phyloP scores from a whole-genome alignment of 805 yeast genomes.

The Jamesozyma rosinii region DNA sequence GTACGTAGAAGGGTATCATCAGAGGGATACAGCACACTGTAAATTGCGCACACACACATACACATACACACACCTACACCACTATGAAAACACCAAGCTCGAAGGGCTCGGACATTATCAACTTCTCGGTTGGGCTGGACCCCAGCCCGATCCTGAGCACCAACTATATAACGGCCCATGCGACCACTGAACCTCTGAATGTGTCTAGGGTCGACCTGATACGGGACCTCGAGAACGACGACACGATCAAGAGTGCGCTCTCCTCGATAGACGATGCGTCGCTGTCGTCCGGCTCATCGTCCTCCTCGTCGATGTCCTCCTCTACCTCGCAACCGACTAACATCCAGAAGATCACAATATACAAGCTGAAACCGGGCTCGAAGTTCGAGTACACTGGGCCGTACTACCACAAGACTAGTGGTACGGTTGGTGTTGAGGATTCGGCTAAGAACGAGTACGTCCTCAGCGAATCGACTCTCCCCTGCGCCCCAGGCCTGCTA shows the following conservation, averaged over 20 bases:
- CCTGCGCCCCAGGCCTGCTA: slow-evolving; percentile 71
- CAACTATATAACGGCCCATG: neutral
- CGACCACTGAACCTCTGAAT: neutral
- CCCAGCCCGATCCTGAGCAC: neutral
- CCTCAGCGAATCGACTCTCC: slow-evolving; percentile 42
- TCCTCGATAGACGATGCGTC: slow-evolving; percentile 38
- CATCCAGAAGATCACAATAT: slow-evolving; percentile 11
- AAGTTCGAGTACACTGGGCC: slow-evolving; percentile 54
- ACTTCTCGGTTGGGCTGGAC: slow-evolving; percentile 1
- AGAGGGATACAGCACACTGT: no score
- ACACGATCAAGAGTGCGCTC: slow-evolving; percentile 29
- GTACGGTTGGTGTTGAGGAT: slow-evolving; percentile 9
- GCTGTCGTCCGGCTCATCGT: neutral
- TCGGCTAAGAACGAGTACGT: slow-evolving; percentile 36
- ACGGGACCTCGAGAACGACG: slow-evolving; percentile 13
- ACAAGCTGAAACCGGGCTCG: slow-evolving; percentile 7
- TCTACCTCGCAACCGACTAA: neutral
- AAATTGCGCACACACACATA: no score
- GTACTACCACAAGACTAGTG: slow-evolving; percentile 6
- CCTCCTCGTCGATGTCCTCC: neutral
- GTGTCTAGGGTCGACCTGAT: slow-evolving; percentile 8
- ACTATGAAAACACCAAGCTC: neutral
- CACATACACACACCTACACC: no score
- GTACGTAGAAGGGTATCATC: no score
- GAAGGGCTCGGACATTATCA: slow-evolving; percentile 3